Conservation (phyloP, 2,329 filamentous ascomycete genomes). For the Calonectria pauciramosa region DNA sequence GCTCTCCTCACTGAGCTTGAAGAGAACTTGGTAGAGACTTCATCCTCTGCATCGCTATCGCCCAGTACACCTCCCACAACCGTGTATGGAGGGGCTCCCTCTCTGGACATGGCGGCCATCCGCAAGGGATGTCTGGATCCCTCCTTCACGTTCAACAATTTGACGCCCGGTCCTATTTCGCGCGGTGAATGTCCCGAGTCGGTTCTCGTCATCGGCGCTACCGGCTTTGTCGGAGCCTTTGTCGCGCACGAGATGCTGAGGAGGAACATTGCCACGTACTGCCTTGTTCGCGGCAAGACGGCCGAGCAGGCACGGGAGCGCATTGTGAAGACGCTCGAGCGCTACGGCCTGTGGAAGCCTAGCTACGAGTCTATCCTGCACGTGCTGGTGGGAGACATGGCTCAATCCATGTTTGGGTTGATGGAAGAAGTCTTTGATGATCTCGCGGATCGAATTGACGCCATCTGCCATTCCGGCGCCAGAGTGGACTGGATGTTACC, state of each 20-base stretch:
- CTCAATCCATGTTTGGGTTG: neutral
- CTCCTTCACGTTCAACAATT: neutral
- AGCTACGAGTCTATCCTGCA: neutral
- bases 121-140: neutral
- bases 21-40: neutral
- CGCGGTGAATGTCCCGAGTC: neutral
- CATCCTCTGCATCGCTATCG: neutral
- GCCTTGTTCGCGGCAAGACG: neutral
- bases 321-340: neutral
- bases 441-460: neutral
- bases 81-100: neutral
- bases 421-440: neutral
- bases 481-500: neutral
- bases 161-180: neutral
- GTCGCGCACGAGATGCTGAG: neutral
- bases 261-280: neutral
- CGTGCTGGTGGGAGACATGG: neutral
- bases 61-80: neutral
- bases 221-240: neutral
- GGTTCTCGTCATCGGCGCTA: neutral
- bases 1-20: neutral
- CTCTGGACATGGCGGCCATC: neutral
- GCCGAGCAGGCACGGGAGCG: neutral
- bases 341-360: neutral
- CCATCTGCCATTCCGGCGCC: neutral